phyloP scores from a whole-genome alignment of 148 eudicot genomes.

The Fagopyrum tataricum region DNA sequence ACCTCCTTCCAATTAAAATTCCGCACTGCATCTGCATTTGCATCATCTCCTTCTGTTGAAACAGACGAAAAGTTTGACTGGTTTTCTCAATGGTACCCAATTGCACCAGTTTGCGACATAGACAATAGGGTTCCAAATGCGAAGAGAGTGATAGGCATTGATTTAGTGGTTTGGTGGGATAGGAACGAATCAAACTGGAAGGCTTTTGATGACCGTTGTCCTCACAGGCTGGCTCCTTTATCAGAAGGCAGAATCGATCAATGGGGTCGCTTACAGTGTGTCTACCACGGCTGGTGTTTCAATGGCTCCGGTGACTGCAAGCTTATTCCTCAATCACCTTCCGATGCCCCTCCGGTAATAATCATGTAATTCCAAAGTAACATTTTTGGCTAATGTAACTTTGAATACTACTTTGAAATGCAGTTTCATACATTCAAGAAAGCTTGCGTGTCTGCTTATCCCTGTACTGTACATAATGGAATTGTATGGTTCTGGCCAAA shows the following conservation, averaged over 20 bases:
- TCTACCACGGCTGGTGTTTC: slow-evolving; percentile 83
- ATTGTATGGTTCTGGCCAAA: slow-evolving; percentile 89
- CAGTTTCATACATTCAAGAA: slow-evolving; percentile 62
- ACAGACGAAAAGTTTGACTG: slow-evolving; percentile 46
- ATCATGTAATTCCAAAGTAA: not conserved
- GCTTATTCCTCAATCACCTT: slow-evolving; percentile 70
- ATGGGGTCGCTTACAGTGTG: slow-evolving; percentile 77
- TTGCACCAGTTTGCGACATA: slow-evolving; percentile 57
- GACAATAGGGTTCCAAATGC: slow-evolving; percentile 70
- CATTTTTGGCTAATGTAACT: not conserved
- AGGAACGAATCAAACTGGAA: slow-evolving; percentile 47
- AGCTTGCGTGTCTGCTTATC: slow-evolving; percentile 70
- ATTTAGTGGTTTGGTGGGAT: slow-evolving; percentile 80
- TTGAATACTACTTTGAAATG: slow-evolving; percentile 9
- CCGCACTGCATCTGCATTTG: too few species aligned
- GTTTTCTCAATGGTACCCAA: slow-evolving; percentile 64
- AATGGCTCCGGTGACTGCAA: slow-evolving; percentile 57
- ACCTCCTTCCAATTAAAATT: not conserved
- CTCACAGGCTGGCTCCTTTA: slow-evolving; percentile 77
- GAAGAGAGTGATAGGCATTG: slow-evolving; percentile 54
- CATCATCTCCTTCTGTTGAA: not conserved
- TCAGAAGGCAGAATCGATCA: slow-evolving; percentile 78
- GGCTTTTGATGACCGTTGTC: slow-evolving; percentile 73
- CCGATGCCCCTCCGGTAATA: slow-evolving; percentile 58
- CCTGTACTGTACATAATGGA: slow-evolving; percentile 56